Conservation (phyloP, 345 rosid genomes). For the Bretschneidera sinensis region DNA sequence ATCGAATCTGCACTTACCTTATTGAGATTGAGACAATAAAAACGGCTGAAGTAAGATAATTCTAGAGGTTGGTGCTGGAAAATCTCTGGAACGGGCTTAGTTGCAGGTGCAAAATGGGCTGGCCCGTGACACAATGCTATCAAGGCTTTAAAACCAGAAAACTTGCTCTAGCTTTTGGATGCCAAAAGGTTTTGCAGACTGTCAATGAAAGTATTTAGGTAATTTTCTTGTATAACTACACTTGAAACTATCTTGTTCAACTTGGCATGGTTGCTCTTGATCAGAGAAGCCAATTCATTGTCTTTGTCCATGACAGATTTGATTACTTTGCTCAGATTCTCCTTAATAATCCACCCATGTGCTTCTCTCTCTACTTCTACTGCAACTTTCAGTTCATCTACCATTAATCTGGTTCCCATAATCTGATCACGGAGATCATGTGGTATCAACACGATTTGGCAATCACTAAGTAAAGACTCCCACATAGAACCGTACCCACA, state of each 20-base stretch:
- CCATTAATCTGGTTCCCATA: conserved; percentile 35
- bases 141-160: no score
- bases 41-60: no score
- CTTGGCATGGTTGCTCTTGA: conserved; percentile 21
- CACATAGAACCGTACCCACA: conserved; percentile 42
- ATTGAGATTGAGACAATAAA: no score
- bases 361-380: conserved; percentile 34
- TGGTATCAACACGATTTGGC: conserved; percentile 39
- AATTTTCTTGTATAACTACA: conserved; percentile 2
- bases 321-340: conserved; percentile 23
- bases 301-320: conserved; percentile 29
- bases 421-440: conserved; percentile 38
- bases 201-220: conserved; percentile 6
- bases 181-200: neutral
- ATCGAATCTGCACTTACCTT: no score
- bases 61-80: no score
- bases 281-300: conserved; percentile 12
- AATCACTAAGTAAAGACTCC: conserved; percentile 38
- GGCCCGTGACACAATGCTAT: no score
- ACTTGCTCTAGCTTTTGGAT: no score
- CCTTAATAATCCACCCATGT: conserved; percentile 29
- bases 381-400: conserved; percentile 34
- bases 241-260: conserved; percentile 11
- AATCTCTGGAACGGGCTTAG: no score
- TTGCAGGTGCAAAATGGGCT: no score